Percentiles rank a stretch among this genome's conserved stretches.
Conservation (phyloP, 495 filamentous ascomycete genomes). For the Penicillium waksmanii region DNA sequence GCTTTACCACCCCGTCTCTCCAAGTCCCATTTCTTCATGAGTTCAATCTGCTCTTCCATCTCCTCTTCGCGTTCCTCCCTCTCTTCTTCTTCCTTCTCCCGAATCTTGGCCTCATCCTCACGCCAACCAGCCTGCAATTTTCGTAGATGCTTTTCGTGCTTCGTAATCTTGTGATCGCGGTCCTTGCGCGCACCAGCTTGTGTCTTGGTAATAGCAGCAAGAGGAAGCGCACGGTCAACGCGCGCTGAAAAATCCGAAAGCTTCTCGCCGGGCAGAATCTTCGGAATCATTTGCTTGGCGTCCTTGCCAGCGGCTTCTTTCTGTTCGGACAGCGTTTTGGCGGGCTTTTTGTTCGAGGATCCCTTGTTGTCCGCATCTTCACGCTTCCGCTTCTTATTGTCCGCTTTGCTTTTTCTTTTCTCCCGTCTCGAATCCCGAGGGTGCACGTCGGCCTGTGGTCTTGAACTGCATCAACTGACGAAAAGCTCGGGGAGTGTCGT, state of each 20-base stretch:
- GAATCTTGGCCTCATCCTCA: conserved; percentile 67
- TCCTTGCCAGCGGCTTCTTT: conserved; percentile 21
- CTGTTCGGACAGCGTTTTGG: conserved; percentile 11
- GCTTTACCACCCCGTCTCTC: conserved; percentile 55
- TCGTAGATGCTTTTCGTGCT: conserved; percentile 81
- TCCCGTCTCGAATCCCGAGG: conserved; percentile 72
- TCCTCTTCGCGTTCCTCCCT: conserved; percentile 59
- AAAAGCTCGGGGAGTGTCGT: conserved; percentile 90
- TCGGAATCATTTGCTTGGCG: conserved; percentile 48
- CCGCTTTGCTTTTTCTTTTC: conserved; percentile 34
- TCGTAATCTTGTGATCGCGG: conserved; percentile 65
- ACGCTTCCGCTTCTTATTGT: conserved; percentile 56
- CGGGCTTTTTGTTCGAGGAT: conserved; percentile 25
- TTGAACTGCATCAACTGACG: conserved; percentile 75
- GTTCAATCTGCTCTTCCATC: conserved; percentile 52
- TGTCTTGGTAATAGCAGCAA: conserved; percentile 60
- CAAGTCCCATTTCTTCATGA: conserved; percentile 53
- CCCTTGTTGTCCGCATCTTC: conserved; percentile 19
- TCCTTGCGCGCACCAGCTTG: conserved; percentile 43
- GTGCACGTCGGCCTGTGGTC: conserved; percentile 53
- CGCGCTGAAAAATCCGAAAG: conserved; percentile 81
- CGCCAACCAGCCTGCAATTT: conserved; percentile 82
- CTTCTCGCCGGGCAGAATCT: conserved; percentile 79
- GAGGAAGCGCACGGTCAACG: conserved; percentile 82
- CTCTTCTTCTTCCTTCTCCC: conserved; percentile 67